phyloP scores from a whole-genome alignment of 768 basidiomycete genomes.

The Termitomyces sp. region DNA sequence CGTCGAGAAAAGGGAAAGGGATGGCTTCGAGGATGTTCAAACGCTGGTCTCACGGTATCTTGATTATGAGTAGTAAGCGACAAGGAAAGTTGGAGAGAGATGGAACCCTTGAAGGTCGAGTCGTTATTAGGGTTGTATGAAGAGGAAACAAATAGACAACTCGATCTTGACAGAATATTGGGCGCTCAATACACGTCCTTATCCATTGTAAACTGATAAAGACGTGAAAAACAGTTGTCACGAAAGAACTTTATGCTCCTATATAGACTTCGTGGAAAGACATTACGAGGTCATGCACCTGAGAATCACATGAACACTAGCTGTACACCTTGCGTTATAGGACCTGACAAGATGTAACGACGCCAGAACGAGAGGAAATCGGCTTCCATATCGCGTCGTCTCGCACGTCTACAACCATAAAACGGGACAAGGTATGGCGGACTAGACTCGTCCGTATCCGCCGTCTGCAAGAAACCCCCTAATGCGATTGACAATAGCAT shows the following conservation, averaged over 20 bases:
- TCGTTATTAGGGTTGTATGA: no score
- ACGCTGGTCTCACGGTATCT: no score
- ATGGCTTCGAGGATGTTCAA: no score
- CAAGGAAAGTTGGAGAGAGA: neutral
- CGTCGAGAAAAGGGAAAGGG: no score
- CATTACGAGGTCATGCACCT: neutral
- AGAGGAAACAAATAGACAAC: neutral
- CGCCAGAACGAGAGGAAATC: neutral
- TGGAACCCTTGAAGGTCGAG: neutral
- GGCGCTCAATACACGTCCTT: no score
- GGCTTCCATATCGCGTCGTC: neutral
- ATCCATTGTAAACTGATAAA: neutral
- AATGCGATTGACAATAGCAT: constrained; percentile 48
- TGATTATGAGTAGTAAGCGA: no score
- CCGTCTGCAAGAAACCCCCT: constrained; percentile 51
- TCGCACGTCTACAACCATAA: neutral
- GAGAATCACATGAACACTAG: neutral
- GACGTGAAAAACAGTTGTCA: neutral
- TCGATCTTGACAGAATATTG: no score
- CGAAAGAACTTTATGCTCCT: neutral
- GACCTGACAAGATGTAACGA: neutral
- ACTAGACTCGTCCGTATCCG: constrained; percentile 47
- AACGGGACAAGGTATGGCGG: no score
- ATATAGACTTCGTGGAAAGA: neutral
- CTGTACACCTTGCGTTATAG: neutral